Percentiles rank a stretch among this genome's conserved stretches.
phyloP scores from a whole-genome alignment of 2,329 filamentous ascomycete genomes.

The Colletotrichum endophyticum region DNA sequence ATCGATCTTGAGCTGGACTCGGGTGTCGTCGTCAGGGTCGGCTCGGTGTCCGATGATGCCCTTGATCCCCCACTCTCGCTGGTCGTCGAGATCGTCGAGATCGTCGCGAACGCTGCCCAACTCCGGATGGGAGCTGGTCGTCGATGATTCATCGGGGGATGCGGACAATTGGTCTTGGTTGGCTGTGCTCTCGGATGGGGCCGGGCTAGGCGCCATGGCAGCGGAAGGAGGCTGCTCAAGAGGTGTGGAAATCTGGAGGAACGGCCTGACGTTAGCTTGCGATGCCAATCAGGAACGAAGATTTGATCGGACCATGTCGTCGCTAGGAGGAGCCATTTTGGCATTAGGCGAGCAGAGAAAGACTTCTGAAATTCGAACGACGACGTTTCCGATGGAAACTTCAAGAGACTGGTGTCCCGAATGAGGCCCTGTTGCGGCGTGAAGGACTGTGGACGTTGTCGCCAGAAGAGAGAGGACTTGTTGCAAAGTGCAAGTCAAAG shows the following conservation, averaged over 20 bases:
- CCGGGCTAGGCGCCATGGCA: neutral
- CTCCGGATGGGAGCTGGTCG: neutral
- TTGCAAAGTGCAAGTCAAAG: neutral
- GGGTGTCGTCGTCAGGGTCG: neutral
- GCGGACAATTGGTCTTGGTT: neutral
- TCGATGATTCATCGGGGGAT: neutral
- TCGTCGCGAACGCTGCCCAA: neutral
- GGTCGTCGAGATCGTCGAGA: neutral
- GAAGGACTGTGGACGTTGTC: neutral
- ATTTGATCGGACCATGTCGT: neutral
- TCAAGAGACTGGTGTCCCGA: neutral
- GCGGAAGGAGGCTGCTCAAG: neutral
- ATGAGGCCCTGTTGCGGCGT: neutral
- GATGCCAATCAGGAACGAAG: neutral
- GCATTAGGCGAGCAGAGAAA: neutral
- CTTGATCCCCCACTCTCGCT: neutral
- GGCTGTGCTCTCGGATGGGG: neutral
- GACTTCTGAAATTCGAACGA: neutral
- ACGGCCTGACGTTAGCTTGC: neutral
- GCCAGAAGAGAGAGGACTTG: neutral
- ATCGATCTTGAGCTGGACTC: neutral
- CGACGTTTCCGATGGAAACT: neutral
- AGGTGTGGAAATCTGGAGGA: neutral
- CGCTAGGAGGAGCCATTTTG: neutral
- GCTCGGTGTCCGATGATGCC: neutral